A percentile compares a stretch with the other conserved stretches of the same genome.
Evolutionary conservation across 352 stramenopile genomes (phyloP).

Genomic region (Globisporangium apiculatum): DNA sequence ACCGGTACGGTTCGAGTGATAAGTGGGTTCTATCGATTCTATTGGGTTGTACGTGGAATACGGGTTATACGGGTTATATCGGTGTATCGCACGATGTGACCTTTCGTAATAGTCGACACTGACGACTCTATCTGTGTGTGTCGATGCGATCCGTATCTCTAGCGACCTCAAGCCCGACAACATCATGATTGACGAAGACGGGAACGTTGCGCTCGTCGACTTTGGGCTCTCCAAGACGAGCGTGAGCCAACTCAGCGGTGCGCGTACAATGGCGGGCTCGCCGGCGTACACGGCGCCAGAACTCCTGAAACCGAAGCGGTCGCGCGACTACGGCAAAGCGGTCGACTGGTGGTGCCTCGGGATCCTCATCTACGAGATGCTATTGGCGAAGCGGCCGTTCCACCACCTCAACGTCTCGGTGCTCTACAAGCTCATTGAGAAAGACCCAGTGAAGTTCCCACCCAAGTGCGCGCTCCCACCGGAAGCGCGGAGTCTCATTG

Average conservation of each 20-base stretch:
- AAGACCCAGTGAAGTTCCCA: constrained; percentile 83
- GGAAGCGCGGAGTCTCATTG: constrained; percentile 66
- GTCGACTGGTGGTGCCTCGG: constrained; percentile 87
- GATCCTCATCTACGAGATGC: constrained; percentile 90
- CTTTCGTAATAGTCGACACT: too few relatives aligned
- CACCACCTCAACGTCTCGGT: constrained; percentile 88
- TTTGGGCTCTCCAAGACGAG: constrained; percentile 93
- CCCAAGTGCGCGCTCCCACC: constrained; percentile 57
- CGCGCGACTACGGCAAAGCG: constrained; percentile 81
- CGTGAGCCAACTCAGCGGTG: constrained; percentile 75
- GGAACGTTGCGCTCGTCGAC: constrained; percentile 92
- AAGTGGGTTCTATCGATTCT: too few relatives aligned
- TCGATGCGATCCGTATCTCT: too few relatives aligned
- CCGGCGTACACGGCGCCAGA: constrained; percentile 79
- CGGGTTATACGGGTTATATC: too few relatives aligned
- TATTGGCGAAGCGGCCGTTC: constrained; percentile 88
- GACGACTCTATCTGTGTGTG: too few relatives aligned
- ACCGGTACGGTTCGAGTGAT: constrained; percentile 36
- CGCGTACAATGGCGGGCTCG: constrained; percentile 81
- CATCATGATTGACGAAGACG: constrained; percentile 91
- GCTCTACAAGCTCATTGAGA: constrained; percentile 89
- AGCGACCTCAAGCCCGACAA: constrained; percentile 95
- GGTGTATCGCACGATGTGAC: too few relatives aligned
- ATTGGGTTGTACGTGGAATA: too few relatives aligned
- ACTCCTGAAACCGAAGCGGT: constrained; percentile 77